Evolutionary conservation across 139 green algal genomes (phyloP), one percentile per base, ranked within the genome.

Genomic region (Tetratostichococcus sp.): DNA sequence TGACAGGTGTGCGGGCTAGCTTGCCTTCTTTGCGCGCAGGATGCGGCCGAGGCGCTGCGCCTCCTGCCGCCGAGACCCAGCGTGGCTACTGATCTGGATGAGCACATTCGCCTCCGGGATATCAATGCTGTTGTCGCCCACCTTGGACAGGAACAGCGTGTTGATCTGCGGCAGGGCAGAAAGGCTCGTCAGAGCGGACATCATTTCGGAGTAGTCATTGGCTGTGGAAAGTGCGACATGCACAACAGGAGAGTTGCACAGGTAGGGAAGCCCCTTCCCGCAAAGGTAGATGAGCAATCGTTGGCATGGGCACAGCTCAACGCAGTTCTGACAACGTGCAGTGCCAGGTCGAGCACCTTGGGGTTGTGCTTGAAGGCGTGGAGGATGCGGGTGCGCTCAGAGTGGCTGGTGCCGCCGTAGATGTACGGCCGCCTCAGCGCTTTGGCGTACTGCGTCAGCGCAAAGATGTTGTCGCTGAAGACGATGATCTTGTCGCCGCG

Each of bases 31-130:
- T 65, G 96, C 89, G 0, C 96, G 77, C 43, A 99, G 86, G 85
- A 99, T 99, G 70, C 96, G 88, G 32, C 96, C 96, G 71, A 99
- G 86, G 30, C 96, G 88, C 87, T 99, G 95, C 33, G 93, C 93
- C 84, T 99, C 96, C 84, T 99, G 95, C 8, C 96, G 76, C 16
- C 96, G 77, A 5, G 87, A 95, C 4, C 95, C 96, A 5, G 90
- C 96, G 83, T 99, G 96, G 35, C 81, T 93, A 65, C 85, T 92
- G 76, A 99, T 97, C 86, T 99, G 96, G 66, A 99, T 97, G 43
- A 99, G 92, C 59, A 99, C 96, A 71, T 99, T 99, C 34, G 96
- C 96, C 83, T 99, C 96, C 0, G 96, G 96, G 77, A 99, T 98
- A 83, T 99, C 96, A 67, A 99, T 92, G 4, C 91, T 97, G 86